Base-by-base conservation (phyloP, 23 red algal genomes). In the Gracilaria caudata region DNA sequence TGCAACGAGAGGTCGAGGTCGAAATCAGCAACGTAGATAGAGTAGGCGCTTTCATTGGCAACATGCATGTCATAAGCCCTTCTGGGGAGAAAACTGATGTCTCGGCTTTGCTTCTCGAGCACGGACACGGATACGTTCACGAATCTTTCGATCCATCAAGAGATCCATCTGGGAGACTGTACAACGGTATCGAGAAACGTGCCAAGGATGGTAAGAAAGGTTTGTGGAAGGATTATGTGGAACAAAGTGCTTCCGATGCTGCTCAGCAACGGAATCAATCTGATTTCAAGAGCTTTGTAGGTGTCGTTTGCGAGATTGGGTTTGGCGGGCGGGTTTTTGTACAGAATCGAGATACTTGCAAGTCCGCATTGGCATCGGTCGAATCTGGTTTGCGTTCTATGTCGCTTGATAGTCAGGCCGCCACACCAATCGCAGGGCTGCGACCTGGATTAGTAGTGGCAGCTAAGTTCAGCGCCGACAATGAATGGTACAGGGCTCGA, bases 1-100 rank as follows among this genome's bases (percentile, higher is more conserved):
- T 96, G 45, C 94, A 96, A 65, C 71, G 94, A 17, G 94, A 96
- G 55, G 94, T 96, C 21, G 83, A 96, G 37, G 87, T 96, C 21
- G 39, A 55, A 44, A 55, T 96, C 44, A 35, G 56, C 43, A 83
- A 84, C 24, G 75, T 91, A 33, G 94, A 96, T 58, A 88, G 94
- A 46, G 70, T 87, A 53, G 94, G 94, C 17, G 86, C 94, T 16
- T 96, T 92, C 77, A 76, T 96, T 44, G 94, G 87, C 16, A 92
- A 85, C 35, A 77, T 96, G 60, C 64, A 65, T 4, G 5, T 96
- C 16, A 40, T 89, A 10, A 73, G 53, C 21, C 39, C 83, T 3
- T 86, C 82, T 19, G 85, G 94, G 26, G 81, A 96, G 64, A 80
- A 72, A 11, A 65, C 79, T 5, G 83, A 89, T 59, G 76, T 88